Evolutionary conservation across 2,329 filamentous ascomycete genomes (phyloP).

Genomic region (Fusarium xylarioides): DNA sequence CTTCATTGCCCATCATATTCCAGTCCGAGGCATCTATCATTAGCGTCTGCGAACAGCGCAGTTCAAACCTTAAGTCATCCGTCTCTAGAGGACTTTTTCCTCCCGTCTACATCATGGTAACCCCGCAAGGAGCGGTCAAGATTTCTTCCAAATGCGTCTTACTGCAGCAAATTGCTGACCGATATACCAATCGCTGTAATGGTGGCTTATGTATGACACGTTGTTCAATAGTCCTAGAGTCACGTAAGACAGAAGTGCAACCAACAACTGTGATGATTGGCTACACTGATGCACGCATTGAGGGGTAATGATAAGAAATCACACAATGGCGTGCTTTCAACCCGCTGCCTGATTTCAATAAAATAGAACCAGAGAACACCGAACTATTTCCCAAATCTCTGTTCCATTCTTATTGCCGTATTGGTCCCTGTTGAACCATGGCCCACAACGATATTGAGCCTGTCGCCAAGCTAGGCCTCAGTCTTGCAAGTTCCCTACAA

Average conservation of each 20-base stretch:
- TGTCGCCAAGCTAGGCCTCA: not conserved
- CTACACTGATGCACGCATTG: not conserved
- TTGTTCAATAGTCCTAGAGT: not conserved
- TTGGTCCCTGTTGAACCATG: not conserved
- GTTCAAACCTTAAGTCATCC: not conserved
- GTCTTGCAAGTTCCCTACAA: not conserved
- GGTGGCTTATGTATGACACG: not conserved
- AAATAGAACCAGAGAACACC: not conserved
- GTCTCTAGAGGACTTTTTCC: not conserved
- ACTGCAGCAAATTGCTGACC: not conserved
- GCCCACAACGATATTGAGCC: not conserved
- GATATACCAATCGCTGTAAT: not conserved
- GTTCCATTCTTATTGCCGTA: accelerated
- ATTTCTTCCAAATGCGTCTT: not conserved
- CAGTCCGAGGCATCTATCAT: not conserved
- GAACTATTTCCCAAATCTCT: accelerated
- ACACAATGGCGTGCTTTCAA: not conserved
- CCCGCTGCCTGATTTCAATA: not conserved
- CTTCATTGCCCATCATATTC: too few relatives aligned
- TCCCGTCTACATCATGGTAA: not conserved
- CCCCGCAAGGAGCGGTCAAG: not conserved
- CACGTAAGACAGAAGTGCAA: not conserved
- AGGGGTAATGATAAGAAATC: not conserved
- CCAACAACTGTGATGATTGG: not conserved
- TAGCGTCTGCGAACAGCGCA: accelerated